phyloP scores from a whole-genome alignment of 164 flowering plant genomes.

The Litsea cubeba region DNA sequence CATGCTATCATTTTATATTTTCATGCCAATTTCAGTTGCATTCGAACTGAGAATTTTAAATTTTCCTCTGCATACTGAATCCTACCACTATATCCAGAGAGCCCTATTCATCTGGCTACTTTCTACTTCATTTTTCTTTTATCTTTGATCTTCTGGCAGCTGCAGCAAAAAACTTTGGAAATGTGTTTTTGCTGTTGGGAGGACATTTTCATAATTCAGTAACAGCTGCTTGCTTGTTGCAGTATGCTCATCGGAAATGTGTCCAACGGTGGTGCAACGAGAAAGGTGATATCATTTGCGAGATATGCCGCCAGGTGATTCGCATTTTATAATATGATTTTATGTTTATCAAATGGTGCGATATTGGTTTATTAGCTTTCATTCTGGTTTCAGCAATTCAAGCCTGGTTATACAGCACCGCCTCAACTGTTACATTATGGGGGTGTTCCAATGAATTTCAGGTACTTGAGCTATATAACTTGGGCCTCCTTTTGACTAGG shows the following conservation, averaged over 20 bases:
- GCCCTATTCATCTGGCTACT: not conserved
- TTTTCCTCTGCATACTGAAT: not conserved
- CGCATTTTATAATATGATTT: not conserved
- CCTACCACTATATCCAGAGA: not conserved
- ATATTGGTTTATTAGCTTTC: not conserved
- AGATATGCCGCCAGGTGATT: slow-evolving; percentile 80
- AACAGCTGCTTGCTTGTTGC: slow-evolving; percentile 10
- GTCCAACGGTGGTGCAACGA: slow-evolving; percentile 93
- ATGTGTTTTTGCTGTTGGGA: not conserved
- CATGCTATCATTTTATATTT: not conserved
- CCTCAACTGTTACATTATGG: slow-evolving; percentile 50
- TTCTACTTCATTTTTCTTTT: not conserved
- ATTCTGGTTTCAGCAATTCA: slow-evolving; percentile 39
- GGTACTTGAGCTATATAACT: slow-evolving; percentile 30
- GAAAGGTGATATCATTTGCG: slow-evolving; percentile 85
- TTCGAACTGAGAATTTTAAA: not conserved
- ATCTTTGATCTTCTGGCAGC: not conserved
- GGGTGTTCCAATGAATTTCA: slow-evolving; percentile 57
- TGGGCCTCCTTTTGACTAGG: not conserved
- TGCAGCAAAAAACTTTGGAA: not conserved
- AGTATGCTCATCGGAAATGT: slow-evolving; percentile 94
- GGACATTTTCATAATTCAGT: not conserved
- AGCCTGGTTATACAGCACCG: slow-evolving; percentile 70
- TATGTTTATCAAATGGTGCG: not conserved
- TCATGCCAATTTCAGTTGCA: not conserved